phyloP scores from a whole-genome alignment of 2,329 filamentous ascomycete species.

The Dactylellina parvicollis region DNA sequence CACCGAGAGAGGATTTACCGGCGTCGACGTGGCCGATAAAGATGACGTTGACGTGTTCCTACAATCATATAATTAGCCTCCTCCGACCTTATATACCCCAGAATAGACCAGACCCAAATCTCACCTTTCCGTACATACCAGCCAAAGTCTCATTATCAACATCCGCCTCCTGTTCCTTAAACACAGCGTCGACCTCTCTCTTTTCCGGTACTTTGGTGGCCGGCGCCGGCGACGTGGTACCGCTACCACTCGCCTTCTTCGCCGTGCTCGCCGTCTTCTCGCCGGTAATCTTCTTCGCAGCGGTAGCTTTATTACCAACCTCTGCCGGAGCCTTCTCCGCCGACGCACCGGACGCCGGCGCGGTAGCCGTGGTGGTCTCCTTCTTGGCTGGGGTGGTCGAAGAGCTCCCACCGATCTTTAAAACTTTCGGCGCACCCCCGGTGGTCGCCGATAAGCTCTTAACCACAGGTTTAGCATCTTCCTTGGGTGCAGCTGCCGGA shows the following conservation, averaged over 20 bases:
- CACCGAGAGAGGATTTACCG: constrained; percentile 95
- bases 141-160: constrained; percentile 85
- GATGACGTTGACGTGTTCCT: constrained; percentile 87
- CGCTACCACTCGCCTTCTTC: constrained; percentile 71
- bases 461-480: constrained; percentile 60
- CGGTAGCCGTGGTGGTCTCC: constrained; percentile 61
- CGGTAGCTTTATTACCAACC: constrained; percentile 83
- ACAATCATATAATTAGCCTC: constrained; percentile 31
- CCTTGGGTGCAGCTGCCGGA: constrained; percentile 64
- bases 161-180: constrained; percentile 75
- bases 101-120: neutral
- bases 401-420: constrained; percentile 68
- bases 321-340: constrained; percentile 66
- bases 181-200: constrained; percentile 82
- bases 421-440: constrained; percentile 65
- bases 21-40: constrained; percentile 99
- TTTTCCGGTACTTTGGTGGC: constrained; percentile 58
- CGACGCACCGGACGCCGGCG: constrained; percentile 60
- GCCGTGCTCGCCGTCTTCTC: constrained; percentile 68
- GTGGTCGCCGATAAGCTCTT: constrained; percentile 55
- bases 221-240: constrained; percentile 75
- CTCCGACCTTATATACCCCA: neutral
- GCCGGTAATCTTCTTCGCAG: constrained; percentile 82
- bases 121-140: constrained; percentile 91
- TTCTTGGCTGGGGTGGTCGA: constrained; percentile 66